These are phyloP conservation scores for Phymatotrichopsis omnivora DNA, from an alignment of 2,329 filamentous ascomycete species.

Conservation along the genomic window DNA sequence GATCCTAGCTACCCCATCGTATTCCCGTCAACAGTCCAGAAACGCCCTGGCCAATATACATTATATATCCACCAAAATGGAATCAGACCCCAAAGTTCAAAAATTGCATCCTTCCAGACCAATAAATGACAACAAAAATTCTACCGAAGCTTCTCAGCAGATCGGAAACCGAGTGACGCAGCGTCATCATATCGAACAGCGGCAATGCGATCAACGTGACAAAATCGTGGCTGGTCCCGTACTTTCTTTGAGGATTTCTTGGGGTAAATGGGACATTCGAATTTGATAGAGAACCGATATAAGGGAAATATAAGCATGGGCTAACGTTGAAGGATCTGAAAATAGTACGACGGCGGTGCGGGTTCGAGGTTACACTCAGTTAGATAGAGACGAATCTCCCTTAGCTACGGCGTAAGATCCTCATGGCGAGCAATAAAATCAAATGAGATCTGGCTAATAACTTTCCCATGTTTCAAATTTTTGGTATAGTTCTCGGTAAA, in stretches of 20 bases:
- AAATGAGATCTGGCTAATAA: slow-evolving; percentile 64
- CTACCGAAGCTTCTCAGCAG: slow-evolving; percentile 27
- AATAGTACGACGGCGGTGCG: slow-evolving; percentile 60
- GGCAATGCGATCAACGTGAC: slow-evolving; percentile 45
- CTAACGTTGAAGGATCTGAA: slow-evolving; percentile 38
- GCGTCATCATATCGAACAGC: slow-evolving; percentile 32
- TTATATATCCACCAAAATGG: slow-evolving; percentile 50
- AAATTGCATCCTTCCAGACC: slow-evolving; percentile 48
- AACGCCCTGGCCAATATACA: slow-evolving; percentile 48
- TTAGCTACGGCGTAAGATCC: too few species aligned
- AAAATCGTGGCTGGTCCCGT: slow-evolving; percentile 58
- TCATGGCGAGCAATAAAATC: slow-evolving; percentile 51
- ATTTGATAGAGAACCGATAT: slow-evolving; percentile 21
- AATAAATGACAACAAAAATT: slow-evolving; percentile 37
- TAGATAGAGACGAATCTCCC: slow-evolving; percentile 43
- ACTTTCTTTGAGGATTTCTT: slow-evolving; percentile 29
- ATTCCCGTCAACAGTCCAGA: slow-evolving; percentile 38
- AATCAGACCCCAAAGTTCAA: slow-evolving; percentile 46
- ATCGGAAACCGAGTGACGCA: slow-evolving; percentile 28
- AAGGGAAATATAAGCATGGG: slow-evolving; percentile 47
- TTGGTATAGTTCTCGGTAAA: slow-evolving; percentile 53
- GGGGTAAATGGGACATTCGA: not conserved
- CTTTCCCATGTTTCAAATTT: slow-evolving; percentile 38
- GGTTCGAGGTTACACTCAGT: slow-evolving; percentile 63
- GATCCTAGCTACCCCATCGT: slow-evolving; percentile 55